Conservation (phyloP, 2,329 filamentous ascomycete species). For the Xylaria sp. region DNA sequence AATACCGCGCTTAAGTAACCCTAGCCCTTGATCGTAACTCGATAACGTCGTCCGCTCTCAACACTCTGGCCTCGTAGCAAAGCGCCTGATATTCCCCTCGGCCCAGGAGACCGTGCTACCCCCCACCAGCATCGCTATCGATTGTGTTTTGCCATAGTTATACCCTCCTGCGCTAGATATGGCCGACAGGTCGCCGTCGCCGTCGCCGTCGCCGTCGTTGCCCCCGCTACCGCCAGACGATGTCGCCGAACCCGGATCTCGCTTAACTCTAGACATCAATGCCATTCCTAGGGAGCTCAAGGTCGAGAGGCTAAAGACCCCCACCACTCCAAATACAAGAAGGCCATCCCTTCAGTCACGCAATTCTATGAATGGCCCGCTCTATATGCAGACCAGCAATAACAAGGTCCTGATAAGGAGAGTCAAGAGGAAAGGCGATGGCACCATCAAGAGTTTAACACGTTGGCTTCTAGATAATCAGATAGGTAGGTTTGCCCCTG, state of each 20-base stretch:
- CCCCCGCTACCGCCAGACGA: slow-evolving; percentile 21
- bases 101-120: not conserved
- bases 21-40: not conserved
- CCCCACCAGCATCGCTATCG: slow-evolving; percentile 1
- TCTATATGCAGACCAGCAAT: slow-evolving; percentile 66
- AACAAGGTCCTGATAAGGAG: slow-evolving; percentile 66
- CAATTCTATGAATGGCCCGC: slow-evolving; percentile 63
- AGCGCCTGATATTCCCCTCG: not conserved
- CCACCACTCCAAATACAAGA: slow-evolving; percentile 41
- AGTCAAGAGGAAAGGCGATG: slow-evolving; percentile 70
- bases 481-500: slow-evolving; percentile 66
- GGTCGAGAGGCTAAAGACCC: slow-evolving; percentile 46
- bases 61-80: not conserved
- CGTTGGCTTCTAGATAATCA: slow-evolving; percentile 82
- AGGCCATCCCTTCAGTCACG: slow-evolving; percentile 46
- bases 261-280: slow-evolving; percentile 33
- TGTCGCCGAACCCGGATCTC: slow-evolving; percentile 35
- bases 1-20: not conserved
- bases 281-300: slow-evolving; percentile 29
- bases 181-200: slow-evolving; percentile 30
- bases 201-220: slow-evolving; percentile 19
- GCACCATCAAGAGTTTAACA: slow-evolving; percentile 68
- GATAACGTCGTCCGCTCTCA: not conserved
- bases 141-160: slow-evolving; percentile 3
- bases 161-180: slow-evolving; percentile 20